phyloP scores from a whole-genome alignment of 2,329 filamentous ascomycete genomes.

The Colletotrichum sp. region DNA sequence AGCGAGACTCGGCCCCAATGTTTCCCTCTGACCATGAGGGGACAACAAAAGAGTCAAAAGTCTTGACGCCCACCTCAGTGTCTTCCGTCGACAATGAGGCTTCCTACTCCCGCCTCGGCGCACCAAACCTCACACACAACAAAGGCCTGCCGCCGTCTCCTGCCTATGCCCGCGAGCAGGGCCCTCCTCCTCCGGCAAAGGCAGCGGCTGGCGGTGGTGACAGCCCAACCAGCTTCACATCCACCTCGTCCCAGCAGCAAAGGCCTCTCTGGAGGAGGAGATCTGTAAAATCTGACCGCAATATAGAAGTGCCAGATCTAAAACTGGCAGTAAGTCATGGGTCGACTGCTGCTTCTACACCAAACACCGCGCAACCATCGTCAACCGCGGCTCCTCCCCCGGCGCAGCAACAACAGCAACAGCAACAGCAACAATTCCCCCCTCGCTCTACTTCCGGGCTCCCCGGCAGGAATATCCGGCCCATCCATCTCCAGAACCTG shows the following conservation, averaged over 20 bases:
- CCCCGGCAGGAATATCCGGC: slow-evolving; percentile 33
- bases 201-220: not conserved
- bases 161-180: not conserved
- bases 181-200: slow-evolving; percentile 1
- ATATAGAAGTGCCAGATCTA: slow-evolving; percentile 52
- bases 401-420: not conserved
- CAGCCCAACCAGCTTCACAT: slow-evolving; percentile 24
- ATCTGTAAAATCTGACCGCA: slow-evolving; percentile 53
- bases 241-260: slow-evolving; percentile 31
- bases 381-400: not conserved
- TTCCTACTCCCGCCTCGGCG: not conserved
- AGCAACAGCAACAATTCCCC: slow-evolving; percentile 3
- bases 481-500: slow-evolving; percentile 7
- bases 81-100: slow-evolving; percentile 5
- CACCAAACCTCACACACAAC: slow-evolving; percentile 11
- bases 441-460: slow-evolving; percentile 23
- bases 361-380: slow-evolving; percentile 12
- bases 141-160: slow-evolving; percentile 20
- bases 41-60: not conserved
- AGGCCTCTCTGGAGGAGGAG: slow-evolving; percentile 54
- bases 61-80: not conserved
- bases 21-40: slow-evolving; percentile 16
- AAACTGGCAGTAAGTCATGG: slow-evolving; percentile 55
- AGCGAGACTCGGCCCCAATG: slow-evolving; percentile 27
- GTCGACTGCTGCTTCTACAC: slow-evolving; percentile 47